Evolutionary conservation across 177 flowering plant genomes (phyloP), one percentile per base, ranked within the genome.

Genomic region (Telopea speciosissima): DNA sequence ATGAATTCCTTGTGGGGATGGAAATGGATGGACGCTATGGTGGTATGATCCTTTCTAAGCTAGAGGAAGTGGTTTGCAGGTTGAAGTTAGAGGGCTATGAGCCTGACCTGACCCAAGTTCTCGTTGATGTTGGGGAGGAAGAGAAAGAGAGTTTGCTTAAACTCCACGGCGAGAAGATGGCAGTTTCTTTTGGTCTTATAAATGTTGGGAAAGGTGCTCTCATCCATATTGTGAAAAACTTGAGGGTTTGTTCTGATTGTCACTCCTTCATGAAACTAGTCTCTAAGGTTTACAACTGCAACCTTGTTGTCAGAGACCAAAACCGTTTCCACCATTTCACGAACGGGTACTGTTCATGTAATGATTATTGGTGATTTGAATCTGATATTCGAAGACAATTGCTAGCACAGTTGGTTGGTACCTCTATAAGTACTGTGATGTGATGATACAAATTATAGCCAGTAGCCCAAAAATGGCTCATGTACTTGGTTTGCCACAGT

Each of bases 231-330:
- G 74, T 81, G 68, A 81, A 79, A 52, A 83, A 78, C 65, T 65
- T 81, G 24, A 75, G 84, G 42, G 64, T 78, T 73, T 83, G 84
- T 60, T 65, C 68, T 40, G 86, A 81, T 74, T 83, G 84, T 68
- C 86, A 81, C 63, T 68, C 70, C 5, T 77, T 77, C 45, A 68
- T 74, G 63, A 79, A 79, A 73, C 60, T 74, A 5, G 73, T 73
- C 12, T 79, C 82, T 24, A 72, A 40, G 60, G 75, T 77, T 65
- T 74, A 79, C 40, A 60, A 68, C 28, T 69, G 67, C 6, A 21
- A 40, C 24, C 77, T 83, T 17, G 45, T 79, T 44, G 59, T 83
- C 24, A 75, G 82, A 66, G 85, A 83, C 52, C 80, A 75, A 63
- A 75, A 74, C 54, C 77, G 82, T 19, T 83, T 81, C 63, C 84